Evolutionary conservation across 768 basidiomycete genomes (phyloP).

Genomic region (Daedaleopsis sinensis): DNA sequence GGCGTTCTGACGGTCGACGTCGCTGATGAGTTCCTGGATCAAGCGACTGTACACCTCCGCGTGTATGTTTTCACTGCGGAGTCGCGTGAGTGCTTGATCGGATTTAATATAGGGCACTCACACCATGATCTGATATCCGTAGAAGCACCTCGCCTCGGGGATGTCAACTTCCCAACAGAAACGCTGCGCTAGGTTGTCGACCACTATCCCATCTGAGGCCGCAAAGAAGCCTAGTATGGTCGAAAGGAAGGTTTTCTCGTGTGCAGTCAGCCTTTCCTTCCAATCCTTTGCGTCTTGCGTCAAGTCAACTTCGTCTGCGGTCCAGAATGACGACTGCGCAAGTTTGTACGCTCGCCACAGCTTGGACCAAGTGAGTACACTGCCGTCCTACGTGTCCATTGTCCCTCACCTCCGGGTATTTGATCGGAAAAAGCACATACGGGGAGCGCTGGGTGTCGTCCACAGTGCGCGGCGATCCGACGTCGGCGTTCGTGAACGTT

Average conservation of each 20-base stretch:
- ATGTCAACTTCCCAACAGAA: constrained; percentile 52
- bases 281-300: constrained; percentile 40
- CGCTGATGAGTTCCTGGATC: constrained; percentile 52
- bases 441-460: too few relatives aligned
- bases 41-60: constrained; percentile 58
- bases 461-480: too few relatives aligned
- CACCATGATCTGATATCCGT: constrained; percentile 62
- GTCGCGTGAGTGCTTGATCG: too few relatives aligned
- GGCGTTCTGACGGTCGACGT: constrained; percentile 43
- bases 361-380: too few relatives aligned
- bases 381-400: too few relatives aligned
- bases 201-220: constrained; percentile 54
- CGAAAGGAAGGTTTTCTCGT: constrained; percentile 53
- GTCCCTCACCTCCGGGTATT: too few relatives aligned
- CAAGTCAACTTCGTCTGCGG: constrained; percentile 46
- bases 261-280: constrained; percentile 51
- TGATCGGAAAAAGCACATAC: too few relatives aligned
- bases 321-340: constrained; percentile 53
- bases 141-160: constrained; percentile 56
- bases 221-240: constrained; percentile 59
- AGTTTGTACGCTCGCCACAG: constrained; percentile 58
- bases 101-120: background rate
- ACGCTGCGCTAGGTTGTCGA: constrained; percentile 55
- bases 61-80: constrained; percentile 49
- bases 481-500: too few relatives aligned